Conservation (phyloP, 495 filamentous ascomycete genomes). For the Podospora appendiculata region DNA sequence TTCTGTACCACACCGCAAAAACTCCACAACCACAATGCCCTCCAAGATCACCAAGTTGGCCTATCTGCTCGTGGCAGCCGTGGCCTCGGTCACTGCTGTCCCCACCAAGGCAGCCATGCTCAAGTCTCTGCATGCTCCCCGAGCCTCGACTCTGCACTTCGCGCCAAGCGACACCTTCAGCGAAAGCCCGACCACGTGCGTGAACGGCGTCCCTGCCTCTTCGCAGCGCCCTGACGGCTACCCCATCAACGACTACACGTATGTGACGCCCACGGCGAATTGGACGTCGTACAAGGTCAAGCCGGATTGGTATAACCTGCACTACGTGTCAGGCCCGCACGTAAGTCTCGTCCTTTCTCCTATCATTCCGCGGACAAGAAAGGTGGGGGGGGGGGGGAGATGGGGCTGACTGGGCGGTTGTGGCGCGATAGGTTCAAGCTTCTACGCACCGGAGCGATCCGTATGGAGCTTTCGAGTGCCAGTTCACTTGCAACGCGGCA, state of each 20-base stretch:
- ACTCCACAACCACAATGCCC: not conserved
- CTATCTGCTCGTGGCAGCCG: not conserved
- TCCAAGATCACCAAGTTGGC: not conserved
- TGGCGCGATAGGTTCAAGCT: too few relatives aligned
- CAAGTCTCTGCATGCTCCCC: too few relatives aligned
- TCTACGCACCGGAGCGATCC: constrained; percentile 6
- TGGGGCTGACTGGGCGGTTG: not conserved
- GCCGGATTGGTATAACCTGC: constrained; percentile 11
- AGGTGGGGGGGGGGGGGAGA: too few relatives aligned
- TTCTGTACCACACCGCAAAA: too few relatives aligned
- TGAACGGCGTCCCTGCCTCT: constrained; percentile 2
- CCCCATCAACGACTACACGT: constrained; percentile 17
- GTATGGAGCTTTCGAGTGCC: constrained; percentile 27
- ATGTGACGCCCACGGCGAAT: constrained; percentile 4
- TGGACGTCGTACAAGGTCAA: constrained; percentile 13
- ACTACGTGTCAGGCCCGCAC: constrained; percentile 21
- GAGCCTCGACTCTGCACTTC: not conserved
- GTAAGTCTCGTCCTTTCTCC: constrained; percentile 4
- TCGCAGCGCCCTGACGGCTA: constrained; percentile 1
- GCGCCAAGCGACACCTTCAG: too few relatives aligned
- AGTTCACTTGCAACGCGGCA: constrained; percentile 26
- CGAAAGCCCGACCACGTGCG: not conserved
- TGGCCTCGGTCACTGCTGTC: not conserved
- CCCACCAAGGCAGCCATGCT: not conserved
- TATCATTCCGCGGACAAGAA: too few relatives aligned